A percentile compares a stretch with the other conserved stretches of the same genome.
phyloP scores from a whole-genome alignment of 1,284 basidiomycete genomes.

The Heterobasidion occidentale region DNA sequence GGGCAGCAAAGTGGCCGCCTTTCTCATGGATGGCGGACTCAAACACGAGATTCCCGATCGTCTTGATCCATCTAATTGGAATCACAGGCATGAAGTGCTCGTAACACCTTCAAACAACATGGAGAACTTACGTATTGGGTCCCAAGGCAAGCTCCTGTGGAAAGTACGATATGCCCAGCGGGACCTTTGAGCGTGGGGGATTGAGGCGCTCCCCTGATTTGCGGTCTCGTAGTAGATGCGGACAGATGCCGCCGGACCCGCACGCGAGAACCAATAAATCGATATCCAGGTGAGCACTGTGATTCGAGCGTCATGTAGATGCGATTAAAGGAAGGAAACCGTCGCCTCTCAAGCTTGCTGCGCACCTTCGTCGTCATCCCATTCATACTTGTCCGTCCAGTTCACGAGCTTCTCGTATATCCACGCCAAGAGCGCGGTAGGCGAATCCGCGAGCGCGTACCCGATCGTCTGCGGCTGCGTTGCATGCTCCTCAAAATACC shows the following conservation, averaged over 20 bases:
- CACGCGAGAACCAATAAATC: conserved; percentile 30
- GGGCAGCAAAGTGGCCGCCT: conserved; percentile 21
- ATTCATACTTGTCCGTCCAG: conserved; percentile 44
- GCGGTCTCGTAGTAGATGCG: conserved; percentile 29
- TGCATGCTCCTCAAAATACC: conserved; percentile 21
- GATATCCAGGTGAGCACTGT: conserved; percentile 32
- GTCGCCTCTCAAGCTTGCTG: background rate
- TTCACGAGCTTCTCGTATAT: conserved; percentile 50
- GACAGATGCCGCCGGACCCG: conserved; percentile 29
- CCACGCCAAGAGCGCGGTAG: conserved; percentile 49
- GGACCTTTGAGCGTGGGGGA: conserved; percentile 9
- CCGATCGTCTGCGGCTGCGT: conserved; percentile 32
- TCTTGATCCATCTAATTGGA: conserved; percentile 10
- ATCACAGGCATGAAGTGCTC: background rate
- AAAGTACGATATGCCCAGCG: conserved; percentile 25
- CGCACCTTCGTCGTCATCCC: conserved; percentile 42
- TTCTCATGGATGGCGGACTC: conserved; percentile 10
- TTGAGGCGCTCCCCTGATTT: conserved; percentile 1
- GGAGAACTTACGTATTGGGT: conserved; percentile 17
- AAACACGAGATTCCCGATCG: conserved; percentile 15
- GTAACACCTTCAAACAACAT: no score
- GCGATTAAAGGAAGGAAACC: background rate
- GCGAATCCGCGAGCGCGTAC: conserved; percentile 48
- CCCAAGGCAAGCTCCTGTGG: conserved; percentile 20
- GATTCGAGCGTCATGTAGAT: background rate